phyloP scores from a whole-genome alignment of 306 rosid genomes.

The Cucurbita argyrosperma region DNA sequence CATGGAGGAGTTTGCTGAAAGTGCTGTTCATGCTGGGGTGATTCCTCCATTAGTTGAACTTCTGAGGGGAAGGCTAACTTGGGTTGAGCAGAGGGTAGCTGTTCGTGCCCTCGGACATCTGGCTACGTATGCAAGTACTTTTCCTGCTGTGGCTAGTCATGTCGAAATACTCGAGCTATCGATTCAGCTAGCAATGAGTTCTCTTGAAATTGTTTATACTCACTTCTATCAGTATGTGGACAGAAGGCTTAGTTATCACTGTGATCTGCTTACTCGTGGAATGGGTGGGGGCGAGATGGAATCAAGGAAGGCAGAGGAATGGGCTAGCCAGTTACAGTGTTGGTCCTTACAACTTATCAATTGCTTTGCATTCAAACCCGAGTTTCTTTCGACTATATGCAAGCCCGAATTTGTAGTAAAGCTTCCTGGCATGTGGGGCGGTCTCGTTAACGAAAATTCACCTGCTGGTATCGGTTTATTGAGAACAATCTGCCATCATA shows the following conservation, averaged over 20 bases:
- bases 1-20: constrained; percentile 93
- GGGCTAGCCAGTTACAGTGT: constrained; percentile 99
- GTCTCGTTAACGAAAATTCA: constrained; percentile 93
- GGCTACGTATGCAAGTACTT: constrained; percentile 85
- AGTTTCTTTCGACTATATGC: constrained; percentile 84
- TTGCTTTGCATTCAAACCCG: constrained; percentile 91
- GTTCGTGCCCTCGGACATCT: constrained; percentile 97
- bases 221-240: constrained; percentile 85
- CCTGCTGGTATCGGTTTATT: constrained; percentile 94
- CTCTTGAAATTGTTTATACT: constrained; percentile 87
- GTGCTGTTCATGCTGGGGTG: constrained; percentile 73
- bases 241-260: constrained; percentile 88
- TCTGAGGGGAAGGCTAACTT: constrained; percentile 80
- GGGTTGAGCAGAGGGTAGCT: constrained; percentile 99
- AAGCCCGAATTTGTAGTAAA: constrained; percentile 71
- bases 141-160: constrained; percentile 66
- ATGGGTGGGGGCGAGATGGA: constrained; percentile 99
- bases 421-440: constrained; percentile 98
- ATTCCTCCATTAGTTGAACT: constrained; percentile 89
- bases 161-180: constrained; percentile 92
- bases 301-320: constrained; percentile 97
- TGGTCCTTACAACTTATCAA: constrained; percentile 98
- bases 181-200: constrained; percentile 80
- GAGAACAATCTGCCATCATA: constrained; percentile 91
- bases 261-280: constrained; percentile 95